Percentiles rank a stretch among this genome's conserved stretches.
These are phyloP conservation scores for Fraxinus floribunda DNA, from an alignment of 305 asterid genomes.

Conservation along the genomic window DNA sequence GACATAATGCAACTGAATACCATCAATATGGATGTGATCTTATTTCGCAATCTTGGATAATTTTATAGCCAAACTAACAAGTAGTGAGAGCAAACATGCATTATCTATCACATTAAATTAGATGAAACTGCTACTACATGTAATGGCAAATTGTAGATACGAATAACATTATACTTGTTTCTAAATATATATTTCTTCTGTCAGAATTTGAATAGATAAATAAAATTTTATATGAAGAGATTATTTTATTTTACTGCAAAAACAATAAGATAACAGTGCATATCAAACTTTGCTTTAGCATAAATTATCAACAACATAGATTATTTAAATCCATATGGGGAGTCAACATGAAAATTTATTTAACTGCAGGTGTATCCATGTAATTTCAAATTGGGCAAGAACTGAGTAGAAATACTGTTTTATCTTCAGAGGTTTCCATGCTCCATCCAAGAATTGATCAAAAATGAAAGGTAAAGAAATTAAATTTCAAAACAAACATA, in stretches of 20 bases:
- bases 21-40: background rate
- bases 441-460: background rate
- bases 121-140: background rate
- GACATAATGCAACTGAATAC: background rate
- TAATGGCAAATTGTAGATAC: background rate
- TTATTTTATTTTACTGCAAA: background rate
- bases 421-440: background rate
- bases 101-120: background rate
- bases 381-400: background rate
- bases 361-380: background rate
- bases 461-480: background rate
- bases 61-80: background rate
- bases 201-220: background rate
- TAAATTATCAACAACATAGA: background rate
- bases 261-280: background rate
- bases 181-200: background rate
- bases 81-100: background rate
- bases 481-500: background rate
- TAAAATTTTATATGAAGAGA: background rate
- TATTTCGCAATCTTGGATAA: background rate
- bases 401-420: too few relatives aligned
- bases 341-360: background rate
- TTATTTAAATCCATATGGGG: background rate
- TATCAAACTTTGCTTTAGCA: background rate
- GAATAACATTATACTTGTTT: background rate